Evolutionary conservation across 2,329 filamentous ascomycete genomes (phyloP), one percentile per base, ranked within the genome.

Genomic region (Emergomyces orientalis): DNA sequence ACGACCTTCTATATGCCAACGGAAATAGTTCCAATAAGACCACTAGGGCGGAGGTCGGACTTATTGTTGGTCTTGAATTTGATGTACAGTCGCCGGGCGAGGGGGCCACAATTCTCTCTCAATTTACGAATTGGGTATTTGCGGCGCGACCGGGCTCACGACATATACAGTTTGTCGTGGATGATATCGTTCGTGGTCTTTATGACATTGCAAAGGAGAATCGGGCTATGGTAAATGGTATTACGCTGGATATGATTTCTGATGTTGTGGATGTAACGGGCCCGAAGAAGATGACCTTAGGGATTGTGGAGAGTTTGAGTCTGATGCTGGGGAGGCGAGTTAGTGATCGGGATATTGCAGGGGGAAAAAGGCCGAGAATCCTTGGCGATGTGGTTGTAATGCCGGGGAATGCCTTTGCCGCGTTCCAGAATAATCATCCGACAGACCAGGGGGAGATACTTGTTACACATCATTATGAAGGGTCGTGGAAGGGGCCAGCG

Each of bases 51-150:
- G 64, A 69, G 1, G 68, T 74, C 1, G 66, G 68, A 11, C 62
- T 77, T 2, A 72, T 79, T 1, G 71, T 78, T 5, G 77, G 77
- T 76, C n/a, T n/a, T 61, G 77, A 78, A 57, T 74, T 75, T 41
- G 75, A 78, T 61, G 67, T 54, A 13, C 27, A 57, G 22, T 60
- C 43, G 59, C 47, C 22, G 7, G 45, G 52, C 17, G 52, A 52
- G 27, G 63, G 61, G 7, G 63, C 60, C 9, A 55, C 59, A 37
- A 43, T 68, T 19, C 65, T 65, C 1, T 71, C 68, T 11, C 67
- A 71, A 32, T 68, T 70, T 25, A 69, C 66, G 49, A 71, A 68
- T 57, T 70, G 68, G 67, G 65, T 66, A 13, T 71, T 71, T 34
- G 65, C 65, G 3, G 69, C 64, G 2, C 52, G 54, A 30, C 65